Conservation (phyloP, 2,329 filamentous ascomycete species). For the Phyllosticta citribraziliensis region DNA sequence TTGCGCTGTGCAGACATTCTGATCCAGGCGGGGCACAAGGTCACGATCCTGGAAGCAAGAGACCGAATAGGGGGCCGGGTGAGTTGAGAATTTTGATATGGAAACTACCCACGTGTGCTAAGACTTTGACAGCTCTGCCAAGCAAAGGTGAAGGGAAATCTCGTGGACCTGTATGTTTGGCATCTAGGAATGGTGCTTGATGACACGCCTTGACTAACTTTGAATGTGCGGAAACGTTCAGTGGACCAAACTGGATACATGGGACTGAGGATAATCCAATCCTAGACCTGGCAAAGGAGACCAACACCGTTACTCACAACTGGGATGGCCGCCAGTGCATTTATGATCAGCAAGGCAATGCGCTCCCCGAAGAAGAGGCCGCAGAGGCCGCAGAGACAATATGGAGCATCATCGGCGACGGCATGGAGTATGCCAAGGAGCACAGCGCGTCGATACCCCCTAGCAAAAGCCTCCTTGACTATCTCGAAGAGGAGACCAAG, state of each 20-base stretch:
- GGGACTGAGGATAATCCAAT: slow-evolving; percentile 64
- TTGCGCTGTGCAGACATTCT: slow-evolving; percentile 62
- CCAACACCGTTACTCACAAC: slow-evolving; percentile 43
- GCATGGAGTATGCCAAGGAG: slow-evolving; percentile 57
- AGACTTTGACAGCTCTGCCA: slow-evolving; percentile 38
- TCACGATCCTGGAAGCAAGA: slow-evolving; percentile 61
- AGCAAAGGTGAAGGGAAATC: slow-evolving; percentile 33
- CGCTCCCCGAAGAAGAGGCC: slow-evolving; percentile 35
- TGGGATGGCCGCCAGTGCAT: slow-evolving; percentile 47
- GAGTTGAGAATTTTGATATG: slow-evolving; percentile 14
- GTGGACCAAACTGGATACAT: slow-evolving; percentile 74
- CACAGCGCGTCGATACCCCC: slow-evolving; percentile 43
- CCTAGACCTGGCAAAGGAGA: slow-evolving; percentile 53
- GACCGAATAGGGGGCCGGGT: slow-evolving; percentile 58
- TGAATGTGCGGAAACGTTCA: slow-evolving; percentile 17
- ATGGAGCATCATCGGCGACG: slow-evolving; percentile 59
- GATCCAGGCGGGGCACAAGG: slow-evolving; percentile 52
- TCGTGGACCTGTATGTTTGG: slow-evolving; percentile 46
- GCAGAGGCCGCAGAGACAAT: slow-evolving; percentile 40
- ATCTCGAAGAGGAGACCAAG: slow-evolving; percentile 42
- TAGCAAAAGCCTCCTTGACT: slow-evolving; percentile 46
- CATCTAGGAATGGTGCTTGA: not conserved
- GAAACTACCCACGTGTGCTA: not conserved
- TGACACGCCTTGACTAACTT: slow-evolving; percentile 1
- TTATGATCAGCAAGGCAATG: slow-evolving; percentile 47